Evolutionary conservation across 1,139 yeast species (phyloP), one percentile per base, ranked within the genome.

Genomic region (Suhomyces bribrorum): DNA sequence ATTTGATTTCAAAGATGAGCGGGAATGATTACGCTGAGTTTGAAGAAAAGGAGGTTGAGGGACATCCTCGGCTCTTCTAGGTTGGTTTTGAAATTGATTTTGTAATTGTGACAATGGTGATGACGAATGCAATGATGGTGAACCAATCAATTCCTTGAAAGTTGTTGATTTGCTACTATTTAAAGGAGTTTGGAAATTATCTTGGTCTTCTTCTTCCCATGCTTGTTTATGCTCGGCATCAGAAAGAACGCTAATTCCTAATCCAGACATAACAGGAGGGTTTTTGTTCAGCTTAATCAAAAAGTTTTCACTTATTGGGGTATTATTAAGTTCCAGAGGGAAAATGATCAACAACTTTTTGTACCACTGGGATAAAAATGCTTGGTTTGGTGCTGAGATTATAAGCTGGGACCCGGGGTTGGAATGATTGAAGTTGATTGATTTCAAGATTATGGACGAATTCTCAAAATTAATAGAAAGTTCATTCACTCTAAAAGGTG

Each of bases 401-500:
- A 31, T 17, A 13, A 48, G 23, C 12, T 32, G 35, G 2, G 45
- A 38, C 6, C 34, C 31, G 3, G 33, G 9, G 20, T 25, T 32
- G 11, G 12, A 14, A 4, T 29, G 22, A 20, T 58, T 54, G 41
- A 59, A 66, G 30, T 58, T 51, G 36, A 66, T 57, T 3, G 67
- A 46, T 25, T 50, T 58, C 32, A 66, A 56, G 5, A 52, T 43
- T n/a, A 67, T 49, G 14, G 45, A 50, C 11, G 54, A 45, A 20
- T 46, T 44, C n/a, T 57, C 49, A 26, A 47, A 52, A 16, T 49
- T 41, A 12, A 61, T 45, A 2, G 63, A 50, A 14, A 64, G 50
- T 37, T 65, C 71, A 30, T 50, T 48, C 33, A 48, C 34, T 22
- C 54, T 51, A 45, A 69, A 70, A 2, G 77, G 77, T n/a, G 77